Percentiles rank a stretch among this genome's conserved stretches.
Conservation (phyloP, 441 rosid species). For the Syzygium malaccense region DNA sequence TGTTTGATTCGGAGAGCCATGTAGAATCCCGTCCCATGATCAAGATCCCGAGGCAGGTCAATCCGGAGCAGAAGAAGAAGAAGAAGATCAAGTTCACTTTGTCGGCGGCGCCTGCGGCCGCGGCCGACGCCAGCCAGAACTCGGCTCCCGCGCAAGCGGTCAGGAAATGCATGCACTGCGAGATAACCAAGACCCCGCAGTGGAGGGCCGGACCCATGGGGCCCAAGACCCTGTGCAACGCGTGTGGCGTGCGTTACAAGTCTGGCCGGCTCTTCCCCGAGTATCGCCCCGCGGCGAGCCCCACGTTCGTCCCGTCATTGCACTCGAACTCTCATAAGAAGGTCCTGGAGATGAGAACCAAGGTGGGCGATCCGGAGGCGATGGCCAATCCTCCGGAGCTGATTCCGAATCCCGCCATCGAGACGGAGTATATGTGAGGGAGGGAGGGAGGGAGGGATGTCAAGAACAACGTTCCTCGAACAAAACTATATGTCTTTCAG, state of each 20-base stretch:
- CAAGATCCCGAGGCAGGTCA: conserved; percentile 50
- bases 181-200: conserved; percentile 91
- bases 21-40: conserved; percentile 61
- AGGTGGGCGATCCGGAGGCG: conserved; percentile 14
- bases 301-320: conserved; percentile 71
- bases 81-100: conserved; percentile 57
- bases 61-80: conserved; percentile 52
- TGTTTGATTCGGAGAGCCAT: conserved; percentile 39
- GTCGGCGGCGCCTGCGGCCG: background rate
- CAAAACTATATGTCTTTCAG: background rate
- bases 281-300: conserved; percentile 94
- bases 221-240: conserved; percentile 93
- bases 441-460: background rate
- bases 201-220: conserved; percentile 99
- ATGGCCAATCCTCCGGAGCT: conserved; percentile 26
- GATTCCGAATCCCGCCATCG: conserved; percentile 40
- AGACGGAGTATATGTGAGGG: conserved; percentile 16
- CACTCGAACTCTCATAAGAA: conserved; percentile 97
- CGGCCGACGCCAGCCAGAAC: conserved; percentile 14
- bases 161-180: conserved; percentile 92
- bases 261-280: conserved; percentile 96
- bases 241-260: conserved; percentile 94
- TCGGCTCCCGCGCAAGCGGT: conserved; percentile 20
- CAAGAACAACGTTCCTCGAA: background rate
- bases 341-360: conserved; percentile 85